Percentiles rank a stretch among this genome's conserved stretches.
phyloP scores from a whole-genome alignment of 2,329 filamentous ascomycete species.

The Pyrenochaeta sp. region DNA sequence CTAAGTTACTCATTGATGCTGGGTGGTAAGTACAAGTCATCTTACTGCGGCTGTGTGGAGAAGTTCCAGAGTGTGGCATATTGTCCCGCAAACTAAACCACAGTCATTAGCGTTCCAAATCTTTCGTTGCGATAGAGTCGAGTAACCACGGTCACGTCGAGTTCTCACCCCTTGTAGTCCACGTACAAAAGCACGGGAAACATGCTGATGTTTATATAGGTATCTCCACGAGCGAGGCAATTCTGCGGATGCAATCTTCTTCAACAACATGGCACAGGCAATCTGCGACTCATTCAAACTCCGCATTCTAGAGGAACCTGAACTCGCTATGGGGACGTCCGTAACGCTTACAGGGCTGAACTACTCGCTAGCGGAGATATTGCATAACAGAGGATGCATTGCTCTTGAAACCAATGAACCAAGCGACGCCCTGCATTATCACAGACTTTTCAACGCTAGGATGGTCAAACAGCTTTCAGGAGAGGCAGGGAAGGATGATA shows the following conservation, averaged over 20 bases:
- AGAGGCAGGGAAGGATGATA: neutral
- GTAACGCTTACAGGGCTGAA: constrained; percentile 2
- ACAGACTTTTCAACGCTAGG: neutral
- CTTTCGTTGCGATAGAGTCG: no score
- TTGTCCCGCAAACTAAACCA: no score
- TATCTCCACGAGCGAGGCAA: constrained; percentile 19
- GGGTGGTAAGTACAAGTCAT: constrained; percentile 14
- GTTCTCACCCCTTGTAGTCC: no score
- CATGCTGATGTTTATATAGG: no score
- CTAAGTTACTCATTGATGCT: constrained; percentile 16
- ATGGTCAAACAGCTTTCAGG: neutral
- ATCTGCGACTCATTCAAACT: constrained; percentile 21
- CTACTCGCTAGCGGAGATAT: neutral
- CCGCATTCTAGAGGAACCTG: constrained; percentile 1
- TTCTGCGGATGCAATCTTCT: constrained; percentile 11
- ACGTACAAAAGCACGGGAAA: no score
- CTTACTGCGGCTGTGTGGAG: no score
- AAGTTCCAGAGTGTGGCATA: no score
- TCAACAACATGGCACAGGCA: constrained; percentile 17
- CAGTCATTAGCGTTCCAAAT: no score
- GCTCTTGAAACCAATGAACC: neutral
- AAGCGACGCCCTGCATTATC: neutral
- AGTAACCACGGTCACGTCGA: no score
- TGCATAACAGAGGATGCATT: neutral
- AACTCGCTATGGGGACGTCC: neutral